Percentiles rank a stretch among this genome's conserved stretches.
Conservation (phyloP, 2,329 filamentous ascomycete species). For the Dryadomyces quercus-mongolicae region DNA sequence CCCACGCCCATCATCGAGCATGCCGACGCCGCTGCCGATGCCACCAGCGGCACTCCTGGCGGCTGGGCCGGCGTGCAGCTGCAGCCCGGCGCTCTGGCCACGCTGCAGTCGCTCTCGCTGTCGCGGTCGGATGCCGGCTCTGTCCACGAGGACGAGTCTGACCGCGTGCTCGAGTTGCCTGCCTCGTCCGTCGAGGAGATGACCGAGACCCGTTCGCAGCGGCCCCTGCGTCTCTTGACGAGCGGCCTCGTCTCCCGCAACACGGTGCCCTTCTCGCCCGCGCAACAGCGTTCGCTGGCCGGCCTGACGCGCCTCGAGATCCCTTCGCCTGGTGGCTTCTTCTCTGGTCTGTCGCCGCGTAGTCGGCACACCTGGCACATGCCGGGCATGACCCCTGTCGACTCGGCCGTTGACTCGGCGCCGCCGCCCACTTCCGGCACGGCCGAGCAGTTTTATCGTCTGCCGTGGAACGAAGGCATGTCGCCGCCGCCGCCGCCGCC, state of each 20-base stretch:
- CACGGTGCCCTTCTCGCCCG: constrained; percentile 26
- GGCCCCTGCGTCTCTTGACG: constrained; percentile 36
- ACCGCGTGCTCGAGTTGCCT: constrained; percentile 40
- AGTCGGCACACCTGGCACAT: constrained; percentile 75
- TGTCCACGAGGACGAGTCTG: constrained; percentile 49
- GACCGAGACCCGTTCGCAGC: constrained; percentile 41
- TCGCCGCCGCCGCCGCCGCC: constrained; percentile 17
- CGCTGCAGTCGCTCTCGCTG: constrained; percentile 63
- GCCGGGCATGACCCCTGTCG: constrained; percentile 32
- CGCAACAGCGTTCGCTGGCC: constrained; percentile 48
- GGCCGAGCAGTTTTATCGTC: constrained; percentile 84
- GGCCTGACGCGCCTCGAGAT: constrained; percentile 75
- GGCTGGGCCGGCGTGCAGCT: constrained; percentile 64
- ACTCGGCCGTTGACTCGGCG: constrained; percentile 36
- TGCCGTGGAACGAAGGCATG: constrained; percentile 55
- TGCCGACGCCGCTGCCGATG: constrained; percentile 24
- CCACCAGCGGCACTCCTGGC: constrained; percentile 11
- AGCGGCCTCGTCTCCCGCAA: constrained; percentile 18
- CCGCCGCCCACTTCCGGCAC: constrained; percentile 70
- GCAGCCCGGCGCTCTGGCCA: constrained; percentile 69
- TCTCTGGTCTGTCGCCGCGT: constrained; percentile 66
- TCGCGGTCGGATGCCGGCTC: constrained; percentile 41
- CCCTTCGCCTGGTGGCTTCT: constrained; percentile 85
- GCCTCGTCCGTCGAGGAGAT: constrained; percentile 16
- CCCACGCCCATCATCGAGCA: constrained; percentile 64